Conservation (phyloP, 2,329 filamentous ascomycete genomes). For the Coniochaeta sp. region DNA sequence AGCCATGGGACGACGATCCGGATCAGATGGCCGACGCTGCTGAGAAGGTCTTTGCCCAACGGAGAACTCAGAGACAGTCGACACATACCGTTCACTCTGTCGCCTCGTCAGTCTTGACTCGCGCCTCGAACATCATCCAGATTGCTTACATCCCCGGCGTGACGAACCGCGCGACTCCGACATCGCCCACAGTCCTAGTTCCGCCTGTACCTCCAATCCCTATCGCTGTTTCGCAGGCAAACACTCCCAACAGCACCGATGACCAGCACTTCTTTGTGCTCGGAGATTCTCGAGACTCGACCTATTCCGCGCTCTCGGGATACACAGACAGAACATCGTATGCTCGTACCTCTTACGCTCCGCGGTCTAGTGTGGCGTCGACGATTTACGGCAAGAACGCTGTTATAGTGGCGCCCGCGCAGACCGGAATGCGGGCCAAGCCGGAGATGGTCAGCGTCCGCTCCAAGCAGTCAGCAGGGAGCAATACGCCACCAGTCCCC, state of each 20-base stretch:
- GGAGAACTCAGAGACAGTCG: conserved; percentile 61
- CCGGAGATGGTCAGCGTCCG: conserved; percentile 92
- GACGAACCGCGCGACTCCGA: conserved; percentile 80
- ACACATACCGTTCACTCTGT: conserved; percentile 86
- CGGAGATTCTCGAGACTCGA: conserved; percentile 82
- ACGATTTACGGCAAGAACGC: conserved; percentile 92
- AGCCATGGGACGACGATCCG: conserved; percentile 50
- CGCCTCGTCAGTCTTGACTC: conserved; percentile 88
- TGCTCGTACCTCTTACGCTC: conserved; percentile 50
- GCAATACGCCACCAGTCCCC: conserved; percentile 63
- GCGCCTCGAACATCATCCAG: conserved; percentile 97
- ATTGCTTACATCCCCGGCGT: conserved; percentile 98
- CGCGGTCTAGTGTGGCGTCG: conserved; percentile 73
- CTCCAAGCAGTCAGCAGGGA: conserved; percentile 41
- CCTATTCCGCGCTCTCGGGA: conserved; percentile 71
- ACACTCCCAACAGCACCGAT: conserved; percentile 50
- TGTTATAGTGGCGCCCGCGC: conserved; percentile 72
- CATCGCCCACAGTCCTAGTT: conserved; percentile 73
- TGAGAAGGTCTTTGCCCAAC: conserved; percentile 46
- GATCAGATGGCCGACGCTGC: conserved; percentile 37
- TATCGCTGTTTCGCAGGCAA: conserved; percentile 51
- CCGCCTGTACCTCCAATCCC: conserved; percentile 94
- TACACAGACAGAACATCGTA: conserved; percentile 56
- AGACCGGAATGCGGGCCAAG: conserved; percentile 80
- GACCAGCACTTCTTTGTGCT: conserved; percentile 94